phyloP scores from a whole-genome alignment of 805 yeast genomes.

The Clavispora vitiphila region DNA sequence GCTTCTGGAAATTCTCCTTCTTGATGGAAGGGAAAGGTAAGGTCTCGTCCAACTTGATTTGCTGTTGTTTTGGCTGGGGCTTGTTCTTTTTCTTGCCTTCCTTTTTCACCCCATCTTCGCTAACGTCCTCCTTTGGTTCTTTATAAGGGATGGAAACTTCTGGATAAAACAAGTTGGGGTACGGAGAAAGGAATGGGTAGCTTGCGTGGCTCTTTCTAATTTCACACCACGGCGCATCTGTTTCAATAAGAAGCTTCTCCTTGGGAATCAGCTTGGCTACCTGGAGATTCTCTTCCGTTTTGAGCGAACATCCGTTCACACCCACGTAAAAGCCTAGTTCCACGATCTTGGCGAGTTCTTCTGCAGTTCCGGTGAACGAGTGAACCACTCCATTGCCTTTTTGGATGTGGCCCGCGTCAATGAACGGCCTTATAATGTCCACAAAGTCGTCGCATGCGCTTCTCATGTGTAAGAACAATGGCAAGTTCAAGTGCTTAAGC shows the following conservation, averaged over 20 bases:
- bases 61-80: slow-evolving; percentile 17
- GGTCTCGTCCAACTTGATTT: slow-evolving; percentile 39
- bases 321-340: slow-evolving; percentile 66
- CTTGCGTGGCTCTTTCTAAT: slow-evolving; percentile 79
- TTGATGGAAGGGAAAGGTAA: slow-evolving; percentile 63
- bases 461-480: slow-evolving; percentile 88
- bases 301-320: slow-evolving; percentile 89
- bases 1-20: slow-evolving; percentile 51
- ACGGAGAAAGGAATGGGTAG: slow-evolving; percentile 47
- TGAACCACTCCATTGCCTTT: slow-evolving; percentile 79
- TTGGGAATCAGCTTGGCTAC: slow-evolving; percentile 68
- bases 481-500: slow-evolving; percentile 47
- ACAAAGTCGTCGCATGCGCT: slow-evolving; percentile 79
- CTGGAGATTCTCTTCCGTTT: slow-evolving; percentile 65
- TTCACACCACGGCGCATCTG: slow-evolving; percentile 99
- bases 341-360: slow-evolving; percentile 57
- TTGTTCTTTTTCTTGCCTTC: slow-evolving; percentile 5
- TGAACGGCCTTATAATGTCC: slow-evolving; percentile 55
- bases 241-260: slow-evolving; percentile 72
- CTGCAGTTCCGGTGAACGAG: slow-evolving; percentile 81
- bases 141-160: slow-evolving; percentile 8
- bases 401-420: slow-evolving; percentile 37
- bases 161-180: slow-evolving; percentile 58
- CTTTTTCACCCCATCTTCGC: slow-evolving; percentile 1
- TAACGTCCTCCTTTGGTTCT: slow-evolving; percentile 1